Conservation (phyloP, 192 early-diverging fungal species). For the Coemansia sp. region DNA sequence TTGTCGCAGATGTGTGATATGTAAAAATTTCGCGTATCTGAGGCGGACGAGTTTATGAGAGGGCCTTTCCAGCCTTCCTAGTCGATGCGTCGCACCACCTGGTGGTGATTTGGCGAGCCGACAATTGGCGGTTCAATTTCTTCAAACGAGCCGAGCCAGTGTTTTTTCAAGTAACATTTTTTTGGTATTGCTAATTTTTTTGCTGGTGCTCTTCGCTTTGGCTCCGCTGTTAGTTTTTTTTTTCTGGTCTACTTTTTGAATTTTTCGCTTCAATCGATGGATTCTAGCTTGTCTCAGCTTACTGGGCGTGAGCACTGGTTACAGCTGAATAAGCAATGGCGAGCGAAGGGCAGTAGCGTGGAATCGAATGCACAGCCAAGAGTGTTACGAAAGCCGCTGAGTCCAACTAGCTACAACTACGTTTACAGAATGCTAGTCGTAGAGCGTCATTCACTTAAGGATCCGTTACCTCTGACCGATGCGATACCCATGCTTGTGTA, state of each 20-base stretch:
- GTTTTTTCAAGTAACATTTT: neutral
- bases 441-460: slow-evolving; percentile 29
- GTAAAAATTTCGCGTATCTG: slow-evolving; percentile 15
- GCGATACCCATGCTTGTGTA: slow-evolving; percentile 37
- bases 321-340: slow-evolving; percentile 39
- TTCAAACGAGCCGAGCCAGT: neutral
- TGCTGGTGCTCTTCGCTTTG: neutral
- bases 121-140: neutral
- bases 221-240: neutral
- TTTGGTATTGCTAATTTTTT: neutral
- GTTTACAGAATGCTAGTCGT: slow-evolving; percentile 35
- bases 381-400: slow-evolving; percentile 15
- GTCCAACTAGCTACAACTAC: slow-evolving; percentile 27
- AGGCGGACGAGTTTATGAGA: slow-evolving; percentile 8
- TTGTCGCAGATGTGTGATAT: slow-evolving; percentile 16
- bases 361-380: neutral
- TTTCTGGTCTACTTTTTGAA: neutral
- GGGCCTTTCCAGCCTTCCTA: slow-evolving; percentile 1
- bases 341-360: slow-evolving; percentile 1
- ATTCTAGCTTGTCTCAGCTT: neutral
- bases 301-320: slow-evolving; percentile 36
- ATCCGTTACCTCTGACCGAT: slow-evolving; percentile 37
- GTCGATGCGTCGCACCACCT: neutral
- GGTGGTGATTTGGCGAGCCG: neutral
- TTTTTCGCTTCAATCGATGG: slow-evolving; percentile 7